Evolutionary conservation across 2,329 filamentous ascomycete genomes (phyloP).

Genomic region (Ophiostoma sp.): DNA sequence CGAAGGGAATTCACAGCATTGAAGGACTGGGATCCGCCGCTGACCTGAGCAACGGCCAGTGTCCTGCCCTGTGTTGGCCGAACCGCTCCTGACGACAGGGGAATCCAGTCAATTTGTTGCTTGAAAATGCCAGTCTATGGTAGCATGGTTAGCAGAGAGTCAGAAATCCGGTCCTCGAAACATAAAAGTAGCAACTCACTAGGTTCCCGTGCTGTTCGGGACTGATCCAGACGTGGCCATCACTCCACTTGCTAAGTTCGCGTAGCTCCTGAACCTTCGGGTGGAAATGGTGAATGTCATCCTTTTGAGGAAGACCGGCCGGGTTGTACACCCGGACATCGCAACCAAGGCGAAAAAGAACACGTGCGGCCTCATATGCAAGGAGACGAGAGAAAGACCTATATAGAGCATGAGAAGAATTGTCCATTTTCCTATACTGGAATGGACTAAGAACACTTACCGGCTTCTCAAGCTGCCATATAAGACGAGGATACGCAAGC

Average conservation of each 20-base stretch:
- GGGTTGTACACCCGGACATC: constrained; percentile 66
- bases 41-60: constrained; percentile 62
- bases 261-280: constrained; percentile 64
- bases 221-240: constrained; percentile 66
- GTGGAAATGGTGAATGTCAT: constrained; percentile 59
- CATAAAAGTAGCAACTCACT: constrained; percentile 36
- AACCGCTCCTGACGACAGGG: constrained; percentile 60
- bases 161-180: not conserved
- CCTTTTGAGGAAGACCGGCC: constrained; percentile 60
- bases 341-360: constrained; percentile 64
- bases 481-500: not conserved
- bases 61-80: constrained; percentile 67
- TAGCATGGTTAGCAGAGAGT: not conserved
- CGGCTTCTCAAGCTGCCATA: not conserved
- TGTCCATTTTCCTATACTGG: not conserved
- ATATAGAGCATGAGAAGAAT: not conserved
- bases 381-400: constrained; percentile 62
- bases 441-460: not conserved
- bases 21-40: constrained; percentile 65
- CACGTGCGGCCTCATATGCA: constrained; percentile 59
- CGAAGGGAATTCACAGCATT: constrained; percentile 67
- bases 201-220: constrained; percentile 68
- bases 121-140: constrained; percentile 64
- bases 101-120: constrained; percentile 71
- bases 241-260: constrained; percentile 61